Base-by-base conservation (phyloP, 129 eudicot species). In the Kitagawia praeruptora region DNA sequence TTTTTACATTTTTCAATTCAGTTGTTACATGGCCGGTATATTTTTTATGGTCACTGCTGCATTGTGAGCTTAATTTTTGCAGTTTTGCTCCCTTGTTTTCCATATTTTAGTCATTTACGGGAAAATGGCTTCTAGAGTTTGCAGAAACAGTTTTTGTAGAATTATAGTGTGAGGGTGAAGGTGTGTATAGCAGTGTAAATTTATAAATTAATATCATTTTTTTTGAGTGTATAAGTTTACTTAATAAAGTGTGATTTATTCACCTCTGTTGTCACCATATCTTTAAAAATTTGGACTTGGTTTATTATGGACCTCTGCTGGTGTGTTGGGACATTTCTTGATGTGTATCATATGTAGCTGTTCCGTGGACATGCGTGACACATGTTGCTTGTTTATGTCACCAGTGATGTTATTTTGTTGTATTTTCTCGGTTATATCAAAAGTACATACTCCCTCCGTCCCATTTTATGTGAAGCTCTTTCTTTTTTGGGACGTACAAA, bases 121-220 rank as follows among this genome's bases (percentile, higher is more conserved):
- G 23, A 77, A 79, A 63, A 74, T 85, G 82, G 89, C 18, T 47
- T 64, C 61, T 81, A 72, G 80, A 82, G 84, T 82, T 81, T 85
- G 87, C 34, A 77, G 63, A 44, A 53, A 85, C 87, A 51, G 78
- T 71, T 82, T 83, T 81, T 77, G 79, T 79, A 81, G 81, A 81
- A 78, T 84, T 81, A 70, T 78, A 70, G 71, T 81, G 77, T 77
- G 44, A 76, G 85, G 85, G 31, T 81, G 88, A 83, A 82, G 79
- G 80, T 66, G 85, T 89, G 92, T 85, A 91, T 85, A 91, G 89
- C 80, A 82, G 74, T 69, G 79, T 86, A 78, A 83, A 83, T 53
- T 83, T 74, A 82, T 73, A 80, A 72, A 44, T 74, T n/a, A 71
- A 81, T n/a, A 78, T 70, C 77, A 40, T 47, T 61, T 61, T 61